Conservation (phyloP, 2,329 filamentous ascomycete genomes). For the Fusarium sororula region DNA sequence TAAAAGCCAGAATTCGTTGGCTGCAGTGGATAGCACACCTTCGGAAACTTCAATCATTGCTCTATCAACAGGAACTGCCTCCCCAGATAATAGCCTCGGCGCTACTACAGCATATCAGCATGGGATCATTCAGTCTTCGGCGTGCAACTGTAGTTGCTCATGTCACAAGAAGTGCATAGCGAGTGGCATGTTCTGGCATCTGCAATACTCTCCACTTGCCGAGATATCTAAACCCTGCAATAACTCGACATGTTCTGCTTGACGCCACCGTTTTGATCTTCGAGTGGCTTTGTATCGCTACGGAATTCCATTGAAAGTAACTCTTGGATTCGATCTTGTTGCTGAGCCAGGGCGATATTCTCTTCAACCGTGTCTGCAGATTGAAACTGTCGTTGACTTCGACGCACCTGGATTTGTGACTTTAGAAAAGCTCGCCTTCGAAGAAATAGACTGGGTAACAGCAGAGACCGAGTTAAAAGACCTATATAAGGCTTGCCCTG, state of each 20-base stretch:
- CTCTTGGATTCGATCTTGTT: neutral
- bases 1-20: neutral
- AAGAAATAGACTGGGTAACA: neutral
- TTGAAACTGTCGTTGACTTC: neutral
- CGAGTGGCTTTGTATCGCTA: neutral
- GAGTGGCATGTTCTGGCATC: neutral
- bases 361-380: neutral
- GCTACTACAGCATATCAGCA: neutral
- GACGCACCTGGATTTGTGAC: neutral
- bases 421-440: rapidly evolving
- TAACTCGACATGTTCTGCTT: neutral
- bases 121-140: rapidly evolving
- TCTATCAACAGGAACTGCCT: neutral
- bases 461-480: neutral
- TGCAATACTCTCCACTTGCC: neutral
- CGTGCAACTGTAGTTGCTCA: neutral
- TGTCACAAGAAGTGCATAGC: neutral
- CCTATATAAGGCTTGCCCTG: neutral
- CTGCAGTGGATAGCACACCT: neutral
- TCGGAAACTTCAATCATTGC: rapidly evolving
- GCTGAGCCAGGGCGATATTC: neutral
- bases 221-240: neutral
- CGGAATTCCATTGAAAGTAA: neutral
- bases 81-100: rapidly evolving
- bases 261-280: neutral